Conservation (phyloP, 305 asterid genomes). For the Striga hermonthica region DNA sequence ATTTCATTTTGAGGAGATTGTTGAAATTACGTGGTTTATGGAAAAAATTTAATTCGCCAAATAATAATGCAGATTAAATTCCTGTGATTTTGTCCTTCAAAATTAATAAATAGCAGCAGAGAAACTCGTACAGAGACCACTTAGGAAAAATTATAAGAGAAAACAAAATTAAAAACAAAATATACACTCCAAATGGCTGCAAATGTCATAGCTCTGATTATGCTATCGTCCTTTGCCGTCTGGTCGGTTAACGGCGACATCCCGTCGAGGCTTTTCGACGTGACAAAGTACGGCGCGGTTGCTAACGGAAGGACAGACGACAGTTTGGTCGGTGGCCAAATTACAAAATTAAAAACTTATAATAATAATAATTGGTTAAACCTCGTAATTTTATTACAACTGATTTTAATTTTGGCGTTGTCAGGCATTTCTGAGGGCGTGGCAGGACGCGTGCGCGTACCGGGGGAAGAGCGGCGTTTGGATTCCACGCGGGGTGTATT, state of each 20-base stretch:
- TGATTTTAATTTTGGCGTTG: neutral
- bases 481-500: constrained; percentile 44
- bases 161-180: neutral
- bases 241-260: constrained; percentile 18
- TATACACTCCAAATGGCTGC: constrained; percentile 11
- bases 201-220: neutral
- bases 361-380: no score
- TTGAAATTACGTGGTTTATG: neutral
- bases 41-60: neutral
- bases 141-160: no score
- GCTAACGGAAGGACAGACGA: constrained; percentile 45
- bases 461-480: constrained; percentile 40
- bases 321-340: constrained; percentile 36
- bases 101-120: no score
- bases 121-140: no score
- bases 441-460: constrained; percentile 54
- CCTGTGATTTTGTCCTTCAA: no score
- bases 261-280: constrained; percentile 35
- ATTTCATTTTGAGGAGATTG: neutral
- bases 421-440: constrained; percentile 59
- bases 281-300: constrained; percentile 50
- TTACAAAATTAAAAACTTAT: neutral
- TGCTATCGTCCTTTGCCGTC: constrained; percentile 21
- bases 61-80: no score
- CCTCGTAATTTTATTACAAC: no score